Evolutionary conservation across 805 yeast genomes (phyloP), one percentile per base, ranked within the genome.

Genomic region (Candida maltosa): DNA sequence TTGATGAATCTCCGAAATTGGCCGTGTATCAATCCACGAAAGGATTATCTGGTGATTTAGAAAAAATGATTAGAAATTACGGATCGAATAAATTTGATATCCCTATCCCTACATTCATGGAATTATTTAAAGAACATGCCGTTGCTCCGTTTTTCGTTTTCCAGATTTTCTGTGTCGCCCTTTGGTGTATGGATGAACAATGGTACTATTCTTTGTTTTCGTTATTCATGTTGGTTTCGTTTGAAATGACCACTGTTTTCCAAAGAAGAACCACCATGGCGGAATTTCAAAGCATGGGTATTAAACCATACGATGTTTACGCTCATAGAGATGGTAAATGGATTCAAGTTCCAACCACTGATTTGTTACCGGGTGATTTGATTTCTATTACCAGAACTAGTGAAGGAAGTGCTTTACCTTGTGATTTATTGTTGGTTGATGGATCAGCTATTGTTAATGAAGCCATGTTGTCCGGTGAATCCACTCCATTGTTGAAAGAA

Each of bases 381-480:
- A 91, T 89, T 14, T 87, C 96, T 7, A 70, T 89, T 31, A 76
- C 84, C 6, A 83, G 98, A 69, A 85, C 96, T 5, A 80, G 72
- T 35, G 98, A 91, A 33, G 97, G 87, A 37, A 76, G 83, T 44
- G 96, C 97, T 2, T 66, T 93, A 36, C 97, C 98, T 12, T 93
- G 98, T 69, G 98, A 93, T 61, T 63, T 93, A 62, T 62, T 93
- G 24, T 70, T 93, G 30, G 60, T 87, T 34, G 89, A 83, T 50
- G 98, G 98, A 34, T 75, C 95, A 14, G 93, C 95, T 46, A 93
- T 93, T 54, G 95, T 93, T 30, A 93, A 93, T 56, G 98, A 93
- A 71, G 98, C 98, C 16, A 93, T 93, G 98, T 79, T 93, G 38
- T 87, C 96, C 4, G 98, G 98, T 59, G 98, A 93, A 67, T 88